These are phyloP conservation scores for Taphrina communis DNA, from an alignment of 1,139 yeast genomes.

Conservation along the genomic window DNA sequence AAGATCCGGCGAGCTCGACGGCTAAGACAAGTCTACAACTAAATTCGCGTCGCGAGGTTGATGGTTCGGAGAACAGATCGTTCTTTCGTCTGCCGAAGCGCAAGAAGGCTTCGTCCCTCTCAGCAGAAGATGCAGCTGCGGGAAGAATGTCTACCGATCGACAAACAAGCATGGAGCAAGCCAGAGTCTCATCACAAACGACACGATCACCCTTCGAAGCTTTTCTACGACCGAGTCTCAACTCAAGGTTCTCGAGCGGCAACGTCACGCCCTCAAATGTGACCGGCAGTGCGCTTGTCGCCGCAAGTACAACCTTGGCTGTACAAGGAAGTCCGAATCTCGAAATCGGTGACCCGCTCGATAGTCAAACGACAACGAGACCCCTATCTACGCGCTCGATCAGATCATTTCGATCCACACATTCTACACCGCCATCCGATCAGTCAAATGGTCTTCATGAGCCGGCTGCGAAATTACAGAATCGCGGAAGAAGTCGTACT, in stretches of 20 bases:
- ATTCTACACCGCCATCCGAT: slow-evolving; percentile 31
- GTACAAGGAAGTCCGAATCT: slow-evolving; percentile 34
- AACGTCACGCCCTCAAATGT: neutral
- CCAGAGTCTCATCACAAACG: slow-evolving; percentile 24
- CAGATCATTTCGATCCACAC: slow-evolving; percentile 19
- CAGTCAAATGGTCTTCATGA: neutral
- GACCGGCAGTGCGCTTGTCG: slow-evolving; percentile 23
- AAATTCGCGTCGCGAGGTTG: neutral
- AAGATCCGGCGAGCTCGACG: neutral
- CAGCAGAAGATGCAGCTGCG: slow-evolving; percentile 7
- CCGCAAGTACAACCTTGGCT: slow-evolving; percentile 30
- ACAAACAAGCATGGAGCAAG: slow-evolving; percentile 16
- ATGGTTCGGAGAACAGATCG: slow-evolving; percentile 1
- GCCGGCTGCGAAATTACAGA: neutral
- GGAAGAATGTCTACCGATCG: slow-evolving; percentile 1
- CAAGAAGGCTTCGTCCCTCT: slow-evolving; percentile 16
- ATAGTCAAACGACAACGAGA: neutral
- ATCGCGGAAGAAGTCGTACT: slow-evolving; percentile 35
- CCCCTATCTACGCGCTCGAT: slow-evolving; percentile 18
- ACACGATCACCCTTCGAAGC: slow-evolving; percentile 31
- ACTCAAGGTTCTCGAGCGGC: slow-evolving; percentile 17
- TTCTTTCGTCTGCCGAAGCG: slow-evolving; percentile 37
- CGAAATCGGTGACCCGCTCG: slow-evolving; percentile 24
- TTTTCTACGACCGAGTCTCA: slow-evolving; percentile 27
- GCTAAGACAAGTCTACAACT: neutral